Percentiles rank a stretch among this genome's conserved stretches.
Conservation (phyloP, 148 eudicot species). For the Amaranthus cruentus region DNA sequence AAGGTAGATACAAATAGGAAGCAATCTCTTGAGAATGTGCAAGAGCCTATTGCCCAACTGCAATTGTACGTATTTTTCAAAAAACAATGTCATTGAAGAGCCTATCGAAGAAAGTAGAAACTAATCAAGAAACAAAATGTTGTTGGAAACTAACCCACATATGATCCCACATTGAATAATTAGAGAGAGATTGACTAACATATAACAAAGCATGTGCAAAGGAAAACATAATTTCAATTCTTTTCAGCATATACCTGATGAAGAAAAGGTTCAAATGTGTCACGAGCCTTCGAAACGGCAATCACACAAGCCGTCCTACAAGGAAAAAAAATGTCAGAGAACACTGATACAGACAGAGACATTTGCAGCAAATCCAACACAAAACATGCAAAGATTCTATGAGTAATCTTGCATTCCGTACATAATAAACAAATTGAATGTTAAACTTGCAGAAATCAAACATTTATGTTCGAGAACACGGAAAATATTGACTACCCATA, state of each 20-base stretch:
- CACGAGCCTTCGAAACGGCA: slow-evolving; percentile 98
- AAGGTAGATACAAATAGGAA: slow-evolving; percentile 87
- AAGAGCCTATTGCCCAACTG: slow-evolving; percentile 87
- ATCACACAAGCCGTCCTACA: slow-evolving; percentile 95
- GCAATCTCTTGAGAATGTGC: slow-evolving; percentile 87
- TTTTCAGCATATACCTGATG: slow-evolving; percentile 61
- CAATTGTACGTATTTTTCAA: background rate
- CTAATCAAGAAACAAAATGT: no score
- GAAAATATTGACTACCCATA: background rate
- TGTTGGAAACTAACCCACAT: no score
- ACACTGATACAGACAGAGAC: background rate
- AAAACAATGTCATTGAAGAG: no score
- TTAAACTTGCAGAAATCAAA: background rate
- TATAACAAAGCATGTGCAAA: background rate
- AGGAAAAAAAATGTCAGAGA: slow-evolving; percentile 7
- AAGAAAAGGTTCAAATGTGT: slow-evolving; percentile 94
- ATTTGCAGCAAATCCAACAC: background rate
- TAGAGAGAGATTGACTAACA: background rate
- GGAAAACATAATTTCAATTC: background rate
- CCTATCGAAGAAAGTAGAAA: no score
- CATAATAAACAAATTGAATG: background rate
- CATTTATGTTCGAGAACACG: background rate
- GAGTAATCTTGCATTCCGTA: background rate
- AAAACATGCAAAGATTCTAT: background rate
- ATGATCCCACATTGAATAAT: no score